phyloP scores from a whole-genome alignment of 768 basidiomycete genomes.

The Amanita rubescens region DNA sequence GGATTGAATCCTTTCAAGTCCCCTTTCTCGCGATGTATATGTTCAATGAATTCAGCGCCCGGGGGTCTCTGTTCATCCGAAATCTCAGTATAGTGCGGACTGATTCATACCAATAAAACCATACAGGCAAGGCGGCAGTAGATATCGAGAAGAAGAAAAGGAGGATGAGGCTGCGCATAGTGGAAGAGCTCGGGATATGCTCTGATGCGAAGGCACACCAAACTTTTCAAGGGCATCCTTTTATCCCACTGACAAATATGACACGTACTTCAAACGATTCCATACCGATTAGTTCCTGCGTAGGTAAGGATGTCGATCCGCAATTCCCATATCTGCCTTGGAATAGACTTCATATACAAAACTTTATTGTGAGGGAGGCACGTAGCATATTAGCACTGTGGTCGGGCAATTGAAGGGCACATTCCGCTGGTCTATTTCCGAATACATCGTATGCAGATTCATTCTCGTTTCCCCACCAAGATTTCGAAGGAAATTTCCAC shows the following conservation, averaged over 20 bases:
- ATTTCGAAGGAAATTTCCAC: not conserved
- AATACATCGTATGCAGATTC: not conserved
- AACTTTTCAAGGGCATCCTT: conserved; percentile 18
- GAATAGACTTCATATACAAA: conserved; percentile 23
- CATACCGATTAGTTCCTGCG: conserved; percentile 25
- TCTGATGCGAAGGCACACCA: conserved; percentile 16
- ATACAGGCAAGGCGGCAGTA: conserved; percentile 31
- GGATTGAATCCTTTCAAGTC: not conserved
- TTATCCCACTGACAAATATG: conserved; percentile 26
- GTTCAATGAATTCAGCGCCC: not conserved
- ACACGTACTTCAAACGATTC: conserved; percentile 17
- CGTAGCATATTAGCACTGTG: not conserved
- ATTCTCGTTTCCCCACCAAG: not conserved
- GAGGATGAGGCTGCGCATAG: conserved; percentile 26
- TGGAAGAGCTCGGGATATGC: conserved; percentile 20
- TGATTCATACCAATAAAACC: conserved; percentile 11
- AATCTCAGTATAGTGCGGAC: not conserved
- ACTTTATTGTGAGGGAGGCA: conserved; percentile 12
- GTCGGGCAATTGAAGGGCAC: not conserved
- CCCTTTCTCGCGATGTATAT: not conserved
- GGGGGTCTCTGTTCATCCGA: not conserved
- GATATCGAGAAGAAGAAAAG: conserved; percentile 25
- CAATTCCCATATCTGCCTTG: conserved; percentile 22
- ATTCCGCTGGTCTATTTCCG: not conserved
- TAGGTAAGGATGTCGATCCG: conserved; percentile 27